Conservation (phyloP, 345 rosid genomes). For the Schrenkiella parvula region DNA sequence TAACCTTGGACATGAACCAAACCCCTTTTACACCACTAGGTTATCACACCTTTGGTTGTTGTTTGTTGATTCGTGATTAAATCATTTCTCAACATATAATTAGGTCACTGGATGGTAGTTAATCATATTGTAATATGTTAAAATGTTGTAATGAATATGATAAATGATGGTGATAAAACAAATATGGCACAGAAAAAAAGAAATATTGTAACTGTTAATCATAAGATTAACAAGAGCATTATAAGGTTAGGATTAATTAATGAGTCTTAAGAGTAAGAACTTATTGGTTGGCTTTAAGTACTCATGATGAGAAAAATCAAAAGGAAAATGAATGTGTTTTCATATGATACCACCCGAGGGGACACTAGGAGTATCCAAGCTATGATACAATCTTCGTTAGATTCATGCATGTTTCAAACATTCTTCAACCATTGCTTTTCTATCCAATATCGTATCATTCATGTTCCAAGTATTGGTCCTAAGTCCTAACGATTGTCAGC, state of each 20-base stretch:
- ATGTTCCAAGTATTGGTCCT: not conserved
- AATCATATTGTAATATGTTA: not conserved
- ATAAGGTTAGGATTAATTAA: not conserved
- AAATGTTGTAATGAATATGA: not conserved
- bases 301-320: constrained; percentile 33
- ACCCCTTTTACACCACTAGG: too few species aligned
- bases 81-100: not conserved
- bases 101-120: not conserved
- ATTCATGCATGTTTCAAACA: constrained; percentile 35
- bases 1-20: too few species aligned
- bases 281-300: constrained; percentile 11
- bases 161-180: not conserved
- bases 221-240: not conserved
- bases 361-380: constrained; percentile 23
- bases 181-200: too few species aligned
- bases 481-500: not conserved
- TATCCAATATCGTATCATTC: constrained; percentile 9
- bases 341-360: constrained; percentile 18
- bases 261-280: not conserved
- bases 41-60: too few species aligned
- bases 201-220: too few species aligned
- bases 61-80: not conserved
- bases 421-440: constrained; percentile 16
- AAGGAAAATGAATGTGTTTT: constrained; percentile 33
- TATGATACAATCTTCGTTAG: constrained; percentile 22